phyloP scores from a whole-genome alignment of 2,329 filamentous ascomycete species.

The Clonostachys rhizophaga region DNA sequence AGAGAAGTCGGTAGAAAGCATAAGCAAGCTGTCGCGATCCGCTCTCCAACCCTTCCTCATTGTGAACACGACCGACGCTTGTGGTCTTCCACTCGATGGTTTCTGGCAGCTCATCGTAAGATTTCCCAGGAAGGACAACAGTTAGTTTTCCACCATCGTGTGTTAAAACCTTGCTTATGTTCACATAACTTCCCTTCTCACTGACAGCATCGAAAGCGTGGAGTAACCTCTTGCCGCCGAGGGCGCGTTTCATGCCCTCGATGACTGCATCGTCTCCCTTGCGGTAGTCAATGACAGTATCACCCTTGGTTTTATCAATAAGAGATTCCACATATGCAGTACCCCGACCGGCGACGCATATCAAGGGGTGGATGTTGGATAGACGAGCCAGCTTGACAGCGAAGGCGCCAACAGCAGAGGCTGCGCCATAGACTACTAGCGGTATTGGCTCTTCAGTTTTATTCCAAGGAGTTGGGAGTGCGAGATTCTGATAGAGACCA shows the following conservation, averaged over 20 bases:
- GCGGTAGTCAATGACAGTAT: slow-evolving; percentile 13
- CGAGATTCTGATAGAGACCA: slow-evolving; percentile 39
- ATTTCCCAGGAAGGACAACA: too few relatives aligned
- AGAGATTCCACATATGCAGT: slow-evolving; percentile 6
- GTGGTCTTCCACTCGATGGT: too few relatives aligned
- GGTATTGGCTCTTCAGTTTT: slow-evolving; percentile 16
- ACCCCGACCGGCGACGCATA: slow-evolving; percentile 44
- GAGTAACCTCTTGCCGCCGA: neutral
- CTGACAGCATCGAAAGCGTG: slow-evolving; percentile 5
- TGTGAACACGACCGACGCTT: too few relatives aligned
- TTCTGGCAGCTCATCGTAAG: too few relatives aligned
- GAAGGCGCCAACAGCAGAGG: slow-evolving; percentile 50
- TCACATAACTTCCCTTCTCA: neutral
- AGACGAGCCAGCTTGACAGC: slow-evolving; percentile 46
- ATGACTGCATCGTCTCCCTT: slow-evolving; percentile 4
- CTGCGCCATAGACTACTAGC: slow-evolving; percentile 42
- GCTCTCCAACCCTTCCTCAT: too few relatives aligned
- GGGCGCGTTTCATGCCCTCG: slow-evolving; percentile 1
- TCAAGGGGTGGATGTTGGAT: slow-evolving; percentile 53
- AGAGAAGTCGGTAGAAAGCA: neutral
- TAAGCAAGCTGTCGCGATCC: neutral
- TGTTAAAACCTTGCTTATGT: neutral
- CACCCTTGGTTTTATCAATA: slow-evolving; percentile 8
- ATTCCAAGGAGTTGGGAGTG: slow-evolving; percentile 42
- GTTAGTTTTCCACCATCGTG: neutral